These are phyloP conservation scores for Eucalyptus regnans DNA, from an alignment of 345 rosid genomes.

Conservation along the genomic window DNA sequence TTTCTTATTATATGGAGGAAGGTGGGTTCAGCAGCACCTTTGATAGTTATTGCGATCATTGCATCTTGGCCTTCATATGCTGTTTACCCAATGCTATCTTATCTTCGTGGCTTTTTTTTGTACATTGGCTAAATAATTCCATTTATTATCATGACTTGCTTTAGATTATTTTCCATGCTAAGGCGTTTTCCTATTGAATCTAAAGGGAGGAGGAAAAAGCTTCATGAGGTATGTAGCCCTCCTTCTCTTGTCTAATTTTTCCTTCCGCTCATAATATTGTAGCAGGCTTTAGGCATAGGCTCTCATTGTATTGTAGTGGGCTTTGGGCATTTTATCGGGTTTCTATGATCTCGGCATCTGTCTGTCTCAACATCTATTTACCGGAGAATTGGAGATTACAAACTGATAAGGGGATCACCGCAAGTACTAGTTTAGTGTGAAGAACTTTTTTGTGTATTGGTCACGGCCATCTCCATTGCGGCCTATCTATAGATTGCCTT, in stretches of 20 bases:
- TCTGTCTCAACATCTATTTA: not conserved
- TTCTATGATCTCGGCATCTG: not conserved
- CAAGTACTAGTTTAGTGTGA: not conserved
- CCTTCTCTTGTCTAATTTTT: not conserved
- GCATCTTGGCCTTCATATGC: not conserved
- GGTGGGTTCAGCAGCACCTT: conserved; percentile 25
- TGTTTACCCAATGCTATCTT: not conserved
- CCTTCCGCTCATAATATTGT: not conserved
- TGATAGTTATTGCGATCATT: not conserved
- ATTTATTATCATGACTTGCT: not conserved
- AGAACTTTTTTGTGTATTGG: not conserved
- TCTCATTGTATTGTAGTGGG: not conserved
- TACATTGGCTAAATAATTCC: not conserved
- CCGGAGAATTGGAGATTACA: not conserved
- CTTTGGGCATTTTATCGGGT: not conserved
- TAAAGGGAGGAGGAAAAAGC: conserved; percentile 96
- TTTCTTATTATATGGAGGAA: conserved; percentile 94
- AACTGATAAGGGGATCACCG: not conserved
- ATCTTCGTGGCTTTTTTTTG: not conserved
- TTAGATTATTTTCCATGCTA: conserved; percentile 84
- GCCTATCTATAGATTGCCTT: not conserved
- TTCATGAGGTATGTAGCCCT: conserved; percentile 61
- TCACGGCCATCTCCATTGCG: not conserved
- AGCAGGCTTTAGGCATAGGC: not conserved
- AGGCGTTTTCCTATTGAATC: conserved; percentile 97